Evolutionary conservation across 768 basidiomycete genomes (phyloP).

Genomic region (Phylloporus scabripes): DNA sequence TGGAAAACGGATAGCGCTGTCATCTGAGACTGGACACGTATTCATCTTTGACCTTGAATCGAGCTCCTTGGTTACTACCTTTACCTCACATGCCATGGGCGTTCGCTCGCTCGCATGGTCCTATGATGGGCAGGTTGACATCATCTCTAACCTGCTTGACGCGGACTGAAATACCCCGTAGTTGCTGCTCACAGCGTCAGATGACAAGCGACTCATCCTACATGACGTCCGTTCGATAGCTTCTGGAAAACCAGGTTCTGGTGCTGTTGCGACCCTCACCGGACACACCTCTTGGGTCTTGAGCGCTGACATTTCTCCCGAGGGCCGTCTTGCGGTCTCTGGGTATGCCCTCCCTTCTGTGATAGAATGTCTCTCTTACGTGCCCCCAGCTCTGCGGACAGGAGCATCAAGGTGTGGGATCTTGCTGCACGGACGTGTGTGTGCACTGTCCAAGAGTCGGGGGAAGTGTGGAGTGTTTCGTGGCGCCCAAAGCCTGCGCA

Average conservation of each 20-base stretch:
- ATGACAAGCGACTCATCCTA: slow-evolving; percentile 86
- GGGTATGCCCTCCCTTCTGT: slow-evolving; percentile 46
- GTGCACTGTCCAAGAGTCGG: slow-evolving; percentile 70
- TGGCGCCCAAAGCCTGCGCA: slow-evolving; percentile 66
- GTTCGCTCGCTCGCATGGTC: slow-evolving; percentile 89
- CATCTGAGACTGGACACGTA: slow-evolving; percentile 84
- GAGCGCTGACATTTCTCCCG: slow-evolving; percentile 74
- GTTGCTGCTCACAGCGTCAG: slow-evolving; percentile 86
- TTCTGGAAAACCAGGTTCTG: slow-evolving; percentile 55
- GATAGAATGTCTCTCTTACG: background rate
- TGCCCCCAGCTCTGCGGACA: slow-evolving; percentile 66
- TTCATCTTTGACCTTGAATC: slow-evolving; percentile 80
- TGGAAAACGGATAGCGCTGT: slow-evolving; percentile 73
- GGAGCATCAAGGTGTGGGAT: slow-evolving; percentile 85
- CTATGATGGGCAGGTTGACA: slow-evolving; percentile 73
- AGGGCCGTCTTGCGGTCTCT: slow-evolving; percentile 71
- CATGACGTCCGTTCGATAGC: slow-evolving; percentile 80
- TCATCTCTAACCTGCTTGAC: background rate
- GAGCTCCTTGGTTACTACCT: slow-evolving; percentile 58
- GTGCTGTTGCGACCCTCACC: slow-evolving; percentile 77
- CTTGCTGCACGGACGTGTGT: slow-evolving; percentile 67
- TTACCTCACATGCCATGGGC: slow-evolving; percentile 85
- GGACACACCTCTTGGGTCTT: slow-evolving; percentile 94
- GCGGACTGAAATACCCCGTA: slow-evolving; percentile 26
- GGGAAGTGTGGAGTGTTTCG: slow-evolving; percentile 80